These are phyloP conservation scores for Cryptosporidium bovis DNA, from an alignment of 169 alveolate genomes.

Conservation along the genomic window DNA sequence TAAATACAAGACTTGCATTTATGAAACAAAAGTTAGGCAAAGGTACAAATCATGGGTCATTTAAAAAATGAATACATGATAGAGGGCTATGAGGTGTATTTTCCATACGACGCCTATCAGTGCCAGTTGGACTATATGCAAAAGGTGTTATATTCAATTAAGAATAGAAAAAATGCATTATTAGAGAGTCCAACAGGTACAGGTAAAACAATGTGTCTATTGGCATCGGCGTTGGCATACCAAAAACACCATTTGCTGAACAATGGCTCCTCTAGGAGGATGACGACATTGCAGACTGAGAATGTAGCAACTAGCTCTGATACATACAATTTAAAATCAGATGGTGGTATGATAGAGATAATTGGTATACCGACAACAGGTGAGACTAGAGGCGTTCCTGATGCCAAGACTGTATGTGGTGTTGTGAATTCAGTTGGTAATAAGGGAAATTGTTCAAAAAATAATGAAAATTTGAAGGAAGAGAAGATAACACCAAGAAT, in stretches of 20 bases:
- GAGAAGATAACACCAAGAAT: conserved; percentile 79
- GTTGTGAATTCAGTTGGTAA: conserved; percentile 15
- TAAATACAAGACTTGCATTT: too few species aligned
- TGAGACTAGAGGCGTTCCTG: conserved; percentile 40
- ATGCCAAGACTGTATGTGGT: conserved; percentile 71
- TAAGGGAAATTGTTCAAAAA: conserved; percentile 24
- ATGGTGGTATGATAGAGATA: conserved; percentile 75
- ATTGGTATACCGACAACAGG: conserved; percentile 72
- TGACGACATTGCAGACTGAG: conserved; percentile 1
- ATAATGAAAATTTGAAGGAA: background rate
- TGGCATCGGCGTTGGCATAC: conserved; percentile 91
- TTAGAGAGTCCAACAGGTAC: conserved; percentile 98
- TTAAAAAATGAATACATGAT: conserved; percentile 39
- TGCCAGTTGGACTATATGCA: conserved; percentile 85
- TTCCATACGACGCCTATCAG: conserved; percentile 90
- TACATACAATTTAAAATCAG: conserved; percentile 77
- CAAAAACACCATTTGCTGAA: conserved; percentile 48
- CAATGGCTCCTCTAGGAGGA: conserved; percentile 37
- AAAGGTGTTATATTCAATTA: conserved; percentile 84
- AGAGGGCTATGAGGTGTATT: conserved; percentile 79
- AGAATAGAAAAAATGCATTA: conserved; percentile 87
- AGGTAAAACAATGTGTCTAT: conserved; percentile 93
- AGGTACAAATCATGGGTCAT: conserved; percentile 13
- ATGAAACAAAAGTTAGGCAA: conserved; percentile 20
- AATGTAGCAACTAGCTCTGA: conserved; percentile 28